Conservation (phyloP, 1,284 basidiomycete species). For the Meira miltonrushii region DNA sequence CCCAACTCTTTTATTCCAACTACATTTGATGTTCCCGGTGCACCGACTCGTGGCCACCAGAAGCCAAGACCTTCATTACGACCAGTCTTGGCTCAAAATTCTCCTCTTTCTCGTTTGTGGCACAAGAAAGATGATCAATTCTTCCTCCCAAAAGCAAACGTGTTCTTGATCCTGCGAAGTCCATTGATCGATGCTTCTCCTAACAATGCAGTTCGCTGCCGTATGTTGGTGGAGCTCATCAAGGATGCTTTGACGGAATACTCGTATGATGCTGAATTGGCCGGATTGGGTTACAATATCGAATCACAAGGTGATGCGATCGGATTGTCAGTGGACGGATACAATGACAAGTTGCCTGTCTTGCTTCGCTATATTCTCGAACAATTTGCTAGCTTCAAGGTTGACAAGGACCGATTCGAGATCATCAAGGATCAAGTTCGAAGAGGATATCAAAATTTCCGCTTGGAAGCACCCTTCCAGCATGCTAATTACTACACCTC, state of each 20-base stretch:
- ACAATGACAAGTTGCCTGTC: conserved; percentile 86
- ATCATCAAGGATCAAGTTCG: conserved; percentile 75
- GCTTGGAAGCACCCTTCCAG: conserved; percentile 74
- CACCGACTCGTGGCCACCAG: background rate
- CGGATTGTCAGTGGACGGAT: conserved; percentile 70
- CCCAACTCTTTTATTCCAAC: conserved; percentile 48
- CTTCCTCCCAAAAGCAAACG: conserved; percentile 50
- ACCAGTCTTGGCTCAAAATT: conserved; percentile 40
- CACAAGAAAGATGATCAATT: conserved; percentile 52
- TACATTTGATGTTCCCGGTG: conserved; percentile 32
- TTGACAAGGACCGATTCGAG: conserved; percentile 69
- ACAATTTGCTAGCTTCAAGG: conserved; percentile 65
- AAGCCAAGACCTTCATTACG: conserved; percentile 33
- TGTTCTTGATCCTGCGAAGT: conserved; percentile 45
- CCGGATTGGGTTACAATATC: conserved; percentile 76
- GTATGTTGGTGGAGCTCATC: conserved; percentile 80
- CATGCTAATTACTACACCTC: conserved; percentile 74
- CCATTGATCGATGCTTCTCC: conserved; percentile 52
- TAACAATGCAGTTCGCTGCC: conserved; percentile 53
- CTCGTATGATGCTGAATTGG: conserved; percentile 86
- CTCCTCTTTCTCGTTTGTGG: conserved; percentile 43
- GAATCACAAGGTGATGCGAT: conserved; percentile 66
- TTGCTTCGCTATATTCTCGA: conserved; percentile 72
- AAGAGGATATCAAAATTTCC: conserved; percentile 64
- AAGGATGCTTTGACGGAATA: conserved; percentile 84